Evolutionary conservation across 208 protist species (phyloP).

Genomic region (Naegleria gruberi): DNA sequence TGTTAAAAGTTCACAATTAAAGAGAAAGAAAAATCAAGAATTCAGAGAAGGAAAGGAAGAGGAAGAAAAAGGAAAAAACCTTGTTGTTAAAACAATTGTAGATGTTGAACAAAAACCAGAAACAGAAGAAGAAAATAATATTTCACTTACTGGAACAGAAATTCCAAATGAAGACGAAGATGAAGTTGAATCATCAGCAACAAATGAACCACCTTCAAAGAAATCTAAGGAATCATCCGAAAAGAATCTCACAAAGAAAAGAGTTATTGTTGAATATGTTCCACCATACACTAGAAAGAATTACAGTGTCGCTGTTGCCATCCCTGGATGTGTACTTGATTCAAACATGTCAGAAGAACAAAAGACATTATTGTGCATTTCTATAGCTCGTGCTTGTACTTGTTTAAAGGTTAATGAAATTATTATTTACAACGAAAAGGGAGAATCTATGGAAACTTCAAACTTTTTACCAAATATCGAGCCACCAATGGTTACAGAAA

Average conservation of each 20-base stretch:
- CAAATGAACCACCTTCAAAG: neutral
- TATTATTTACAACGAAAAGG: constrained; percentile 15
- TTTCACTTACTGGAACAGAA: neutral
- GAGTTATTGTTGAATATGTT: neutral
- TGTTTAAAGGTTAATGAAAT: neutral
- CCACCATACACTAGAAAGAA: neutral
- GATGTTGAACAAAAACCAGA: neutral
- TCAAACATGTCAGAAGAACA: neutral
- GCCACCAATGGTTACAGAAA: neutral
- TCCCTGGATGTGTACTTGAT: neutral
- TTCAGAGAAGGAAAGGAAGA: neutral
- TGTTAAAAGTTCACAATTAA: neutral
- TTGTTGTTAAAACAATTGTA: neutral
- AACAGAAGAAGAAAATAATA: neutral
- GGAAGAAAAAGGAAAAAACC: neutral
- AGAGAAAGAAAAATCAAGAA: neutral
- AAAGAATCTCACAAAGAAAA: neutral
- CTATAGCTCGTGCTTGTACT: neutral
- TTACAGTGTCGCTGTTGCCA: neutral
- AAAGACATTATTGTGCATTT: neutral
- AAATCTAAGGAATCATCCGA: neutral
- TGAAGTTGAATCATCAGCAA: neutral
- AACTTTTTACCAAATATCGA: constrained; percentile 15
- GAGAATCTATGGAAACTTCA: neutral
- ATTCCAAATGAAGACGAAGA: neutral